Conservation (phyloP, 371 early-diverging fungal genomes). For the Mucor lusitanicus region DNA sequence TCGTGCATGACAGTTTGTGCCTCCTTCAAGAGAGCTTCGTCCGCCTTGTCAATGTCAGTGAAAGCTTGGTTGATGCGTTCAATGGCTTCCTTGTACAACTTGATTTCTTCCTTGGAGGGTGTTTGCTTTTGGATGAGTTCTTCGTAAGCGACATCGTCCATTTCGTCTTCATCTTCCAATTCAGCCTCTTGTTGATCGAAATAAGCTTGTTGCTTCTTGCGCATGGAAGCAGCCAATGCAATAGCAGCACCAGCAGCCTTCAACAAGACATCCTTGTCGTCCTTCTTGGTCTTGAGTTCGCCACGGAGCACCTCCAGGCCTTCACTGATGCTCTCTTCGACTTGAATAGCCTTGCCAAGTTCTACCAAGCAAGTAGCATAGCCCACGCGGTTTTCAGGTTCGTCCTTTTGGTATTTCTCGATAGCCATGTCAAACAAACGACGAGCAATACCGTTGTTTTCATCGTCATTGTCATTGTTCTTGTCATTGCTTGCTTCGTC, state of each 20-base stretch:
- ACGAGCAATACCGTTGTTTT: conserved; percentile 41
- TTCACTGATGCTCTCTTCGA: conserved; percentile 51
- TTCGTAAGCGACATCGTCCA: conserved; percentile 30
- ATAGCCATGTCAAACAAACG: conserved; percentile 61
- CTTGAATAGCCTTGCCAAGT: conserved; percentile 38
- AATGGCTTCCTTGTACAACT: conserved; percentile 37
- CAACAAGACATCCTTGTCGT: conserved; percentile 4
- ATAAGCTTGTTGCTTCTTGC: conserved; percentile 28
- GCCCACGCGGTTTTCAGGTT: conserved; percentile 41
- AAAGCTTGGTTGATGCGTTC: conserved; percentile 13
- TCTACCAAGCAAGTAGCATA: conserved; percentile 48
- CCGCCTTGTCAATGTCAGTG: not conserved
- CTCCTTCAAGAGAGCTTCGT: conserved; percentile 18
- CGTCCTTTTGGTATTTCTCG: conserved; percentile 51
- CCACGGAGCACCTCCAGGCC: conserved; percentile 42
- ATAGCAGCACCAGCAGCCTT: conserved; percentile 29
- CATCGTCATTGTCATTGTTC: conserved; percentile 10
- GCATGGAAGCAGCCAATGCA: conserved; percentile 22
- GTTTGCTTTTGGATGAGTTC: conserved; percentile 37
- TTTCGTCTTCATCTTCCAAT: conserved; percentile 26
- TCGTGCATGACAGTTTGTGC: conserved; percentile 23
- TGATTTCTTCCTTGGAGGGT: conserved; percentile 29
- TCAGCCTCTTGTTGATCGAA: conserved; percentile 30
- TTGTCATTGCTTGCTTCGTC: conserved; percentile 36
- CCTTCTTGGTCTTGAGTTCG: conserved; percentile 13